Evolutionary conservation across 1,284 basidiomycete genomes (phyloP).

Genomic region (Trametes versicolor): DNA sequence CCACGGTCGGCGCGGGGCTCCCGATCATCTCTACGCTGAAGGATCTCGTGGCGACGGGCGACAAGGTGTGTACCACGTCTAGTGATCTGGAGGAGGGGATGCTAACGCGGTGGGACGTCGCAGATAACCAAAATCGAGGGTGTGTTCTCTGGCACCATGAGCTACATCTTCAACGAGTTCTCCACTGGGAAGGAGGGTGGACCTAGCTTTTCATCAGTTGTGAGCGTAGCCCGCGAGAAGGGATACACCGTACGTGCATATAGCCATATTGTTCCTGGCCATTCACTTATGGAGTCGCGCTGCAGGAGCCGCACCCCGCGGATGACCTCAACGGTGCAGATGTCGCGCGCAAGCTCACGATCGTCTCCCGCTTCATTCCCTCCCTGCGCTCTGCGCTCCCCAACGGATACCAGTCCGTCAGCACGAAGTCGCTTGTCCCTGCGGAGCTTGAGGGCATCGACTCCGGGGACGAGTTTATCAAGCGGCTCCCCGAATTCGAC

Average conservation of each 20-base stretch:
- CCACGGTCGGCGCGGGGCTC: slow-evolving; percentile 95
- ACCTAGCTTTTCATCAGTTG: slow-evolving; percentile 88
- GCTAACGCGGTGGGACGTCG: background rate
- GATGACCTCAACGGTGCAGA: slow-evolving; percentile 97
- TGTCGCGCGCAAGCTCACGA: slow-evolving; percentile 96
- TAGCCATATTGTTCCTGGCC: background rate
- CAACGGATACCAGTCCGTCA: slow-evolving; percentile 82
- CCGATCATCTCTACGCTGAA: slow-evolving; percentile 93
- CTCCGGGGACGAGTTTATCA: slow-evolving; percentile 86
- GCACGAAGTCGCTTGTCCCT: slow-evolving; percentile 90
- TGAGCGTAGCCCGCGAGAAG: slow-evolving; percentile 88
- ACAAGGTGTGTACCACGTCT: slow-evolving; percentile 65
- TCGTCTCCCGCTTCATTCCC: slow-evolving; percentile 85
- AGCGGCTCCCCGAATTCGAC: slow-evolving; percentile 87
- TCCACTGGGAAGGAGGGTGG: slow-evolving; percentile 70
- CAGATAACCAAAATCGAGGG: slow-evolving; percentile 85
- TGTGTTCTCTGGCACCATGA: slow-evolving; percentile 95
- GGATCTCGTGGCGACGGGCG: slow-evolving; percentile 92
- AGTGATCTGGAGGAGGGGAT: background rate
- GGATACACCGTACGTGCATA: slow-evolving; percentile 85
- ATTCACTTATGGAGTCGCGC: background rate
- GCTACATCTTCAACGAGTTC: slow-evolving; percentile 99
- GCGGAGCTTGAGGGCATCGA: slow-evolving; percentile 71
- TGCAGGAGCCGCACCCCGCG: slow-evolving; percentile 94
- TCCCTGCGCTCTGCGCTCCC: slow-evolving; percentile 63